A percentile compares a stretch with the other conserved stretches of the same genome.
These are phyloP conservation scores for Aspergillus conjunctus DNA, from an alignment of 495 filamentous ascomycete species.

Conservation along the genomic window DNA sequence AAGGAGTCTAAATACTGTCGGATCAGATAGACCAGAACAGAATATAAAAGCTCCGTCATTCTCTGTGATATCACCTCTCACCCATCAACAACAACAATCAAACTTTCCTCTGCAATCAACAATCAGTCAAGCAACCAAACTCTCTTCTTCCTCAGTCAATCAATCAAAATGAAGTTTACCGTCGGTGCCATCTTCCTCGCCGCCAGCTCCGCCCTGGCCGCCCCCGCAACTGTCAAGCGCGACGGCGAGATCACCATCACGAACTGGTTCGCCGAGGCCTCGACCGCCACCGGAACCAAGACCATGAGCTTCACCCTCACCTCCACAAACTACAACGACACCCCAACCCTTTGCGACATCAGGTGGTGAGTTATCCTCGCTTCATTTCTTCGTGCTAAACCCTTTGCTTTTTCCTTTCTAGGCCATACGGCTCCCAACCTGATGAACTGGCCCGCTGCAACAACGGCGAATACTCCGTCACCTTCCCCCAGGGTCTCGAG, in stretches of 20 bases:
- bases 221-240: constrained; percentile 17
- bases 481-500: constrained; percentile 25
- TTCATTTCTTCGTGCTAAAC: background rate
- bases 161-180: constrained; percentile 28
- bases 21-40: background rate
- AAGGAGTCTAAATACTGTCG: background rate
- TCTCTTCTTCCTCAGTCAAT: background rate
- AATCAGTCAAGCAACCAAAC: background rate
- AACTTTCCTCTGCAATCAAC: background rate
- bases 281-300: background rate
- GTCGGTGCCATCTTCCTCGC: constrained; percentile 22
- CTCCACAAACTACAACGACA: constrained; percentile 33
- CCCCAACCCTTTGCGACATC: constrained; percentile 32
- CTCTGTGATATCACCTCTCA: background rate
- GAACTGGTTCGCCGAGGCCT: constrained; percentile 21
- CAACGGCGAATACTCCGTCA: constrained; percentile 31
- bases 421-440: constrained; percentile 24
- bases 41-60: background rate
- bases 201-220: constrained; percentile 26
- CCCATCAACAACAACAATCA: background rate
- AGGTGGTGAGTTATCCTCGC: constrained; percentile 24
- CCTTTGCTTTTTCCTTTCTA: background rate
- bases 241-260: constrained; percentile 23
- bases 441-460: constrained; percentile 28
- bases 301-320: constrained; percentile 30